These are phyloP conservation scores for Ascoidea tarda DNA, from an alignment of 805 yeast species.

Conservation along the genomic window DNA sequence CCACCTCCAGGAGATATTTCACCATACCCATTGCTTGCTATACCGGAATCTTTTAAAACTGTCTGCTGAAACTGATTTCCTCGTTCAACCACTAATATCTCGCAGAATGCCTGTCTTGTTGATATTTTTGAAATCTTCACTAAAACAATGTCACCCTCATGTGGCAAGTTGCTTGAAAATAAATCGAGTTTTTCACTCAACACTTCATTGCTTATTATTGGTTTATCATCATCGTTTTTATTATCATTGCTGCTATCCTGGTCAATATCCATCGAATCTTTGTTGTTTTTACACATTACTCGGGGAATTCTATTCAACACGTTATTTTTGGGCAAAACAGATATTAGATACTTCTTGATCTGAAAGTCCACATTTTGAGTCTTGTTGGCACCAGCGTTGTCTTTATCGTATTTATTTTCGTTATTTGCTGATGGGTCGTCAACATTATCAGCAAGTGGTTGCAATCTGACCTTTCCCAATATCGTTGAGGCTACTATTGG, in stretches of 20 bases:
- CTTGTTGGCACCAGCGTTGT: neutral
- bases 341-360: neutral
- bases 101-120: conserved; percentile 61
- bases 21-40: conserved; percentile 42
- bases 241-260: neutral
- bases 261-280: neutral
- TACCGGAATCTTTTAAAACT: conserved; percentile 45
- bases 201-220: neutral
- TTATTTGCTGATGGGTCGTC: no score
- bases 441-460: neutral
- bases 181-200: neutral
- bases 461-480: neutral
- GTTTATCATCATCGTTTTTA: neutral
- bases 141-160: conserved; percentile 72
- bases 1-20: conserved; percentile 36
- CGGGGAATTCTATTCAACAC: neutral
- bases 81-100: conserved; percentile 57
- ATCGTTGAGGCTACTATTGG: conserved; percentile 2
- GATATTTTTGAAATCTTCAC: conserved; percentile 59
- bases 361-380: neutral
- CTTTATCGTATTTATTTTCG: neutral
- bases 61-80: conserved; percentile 25
- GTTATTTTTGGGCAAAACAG: neutral
- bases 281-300: neutral
- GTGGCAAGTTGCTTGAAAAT: conserved; percentile 37